A percentile compares a stretch with the other conserved stretches of the same genome.
These are phyloP conservation scores for Naganishia vishniacii DNA, from an alignment of 768 basidiomycete species.

Conservation along the genomic window DNA sequence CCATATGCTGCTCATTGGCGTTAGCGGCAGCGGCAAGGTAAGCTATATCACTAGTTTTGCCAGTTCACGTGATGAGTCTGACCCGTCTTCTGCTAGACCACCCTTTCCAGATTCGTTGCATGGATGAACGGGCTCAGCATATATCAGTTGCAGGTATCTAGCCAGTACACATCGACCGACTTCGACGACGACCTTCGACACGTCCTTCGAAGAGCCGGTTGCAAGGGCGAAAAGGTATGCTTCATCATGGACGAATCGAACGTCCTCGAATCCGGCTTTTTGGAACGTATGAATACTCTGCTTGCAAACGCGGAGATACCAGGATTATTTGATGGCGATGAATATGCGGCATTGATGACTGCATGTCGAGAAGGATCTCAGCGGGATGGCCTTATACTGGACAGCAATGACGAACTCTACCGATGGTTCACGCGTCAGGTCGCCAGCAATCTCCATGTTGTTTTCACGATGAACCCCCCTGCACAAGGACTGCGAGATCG, in stretches of 20 bases:
- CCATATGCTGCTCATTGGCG: constrained; percentile 90
- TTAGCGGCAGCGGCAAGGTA: constrained; percentile 97
- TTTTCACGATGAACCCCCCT: constrained; percentile 99
- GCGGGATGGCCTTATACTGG: constrained; percentile 93
- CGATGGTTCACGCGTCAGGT: constrained; percentile 99
- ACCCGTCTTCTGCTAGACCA: constrained; percentile 60
- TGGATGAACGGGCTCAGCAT: constrained; percentile 99
- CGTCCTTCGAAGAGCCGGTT: constrained; percentile 89
- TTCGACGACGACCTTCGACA: constrained; percentile 96
- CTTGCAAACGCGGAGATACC: constrained; percentile 99
- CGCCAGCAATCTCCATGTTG: constrained; percentile 94
- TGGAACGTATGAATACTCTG: constrained; percentile 99
- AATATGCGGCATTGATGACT: constrained; percentile 95
- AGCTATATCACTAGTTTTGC: constrained; percentile 29
- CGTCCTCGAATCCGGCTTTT: constrained; percentile 95
- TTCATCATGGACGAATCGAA: constrained; percentile 99
- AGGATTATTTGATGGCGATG: constrained; percentile 99
- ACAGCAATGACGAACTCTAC: constrained; percentile 95
- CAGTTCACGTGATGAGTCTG: too few species aligned
- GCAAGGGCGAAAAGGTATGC: constrained; percentile 98
- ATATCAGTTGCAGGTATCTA: constrained; percentile 99
- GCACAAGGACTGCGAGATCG: constrained; percentile 90
- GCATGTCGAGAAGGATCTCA: constrained; percentile 99
- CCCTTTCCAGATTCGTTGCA: constrained; percentile 92
- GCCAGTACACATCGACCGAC: constrained; percentile 96